Evolutionary conservation across 164 flowering plant species (phyloP).

Genomic region (Chimonanthus salicifolius): DNA sequence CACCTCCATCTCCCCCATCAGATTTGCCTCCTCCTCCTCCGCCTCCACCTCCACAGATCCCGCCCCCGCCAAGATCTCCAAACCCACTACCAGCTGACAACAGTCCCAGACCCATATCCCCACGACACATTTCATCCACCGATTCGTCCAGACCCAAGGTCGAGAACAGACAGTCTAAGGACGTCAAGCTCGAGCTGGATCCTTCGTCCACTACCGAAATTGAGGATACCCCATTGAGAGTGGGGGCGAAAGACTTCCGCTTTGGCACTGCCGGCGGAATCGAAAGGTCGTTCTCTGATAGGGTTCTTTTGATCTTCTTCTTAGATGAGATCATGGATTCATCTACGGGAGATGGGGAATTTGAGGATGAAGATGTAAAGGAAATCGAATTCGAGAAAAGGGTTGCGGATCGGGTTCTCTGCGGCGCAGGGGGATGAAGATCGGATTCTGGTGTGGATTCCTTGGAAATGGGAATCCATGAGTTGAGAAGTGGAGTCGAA

Average conservation of each 20-base stretch:
- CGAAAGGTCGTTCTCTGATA: constrained; percentile 43
- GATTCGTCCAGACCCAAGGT: constrained; percentile 25
- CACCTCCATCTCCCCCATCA: constrained; percentile 5
- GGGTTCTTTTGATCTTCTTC: constrained; percentile 28
- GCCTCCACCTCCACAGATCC: constrained; percentile 9
- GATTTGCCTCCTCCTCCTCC: constrained; percentile 5
- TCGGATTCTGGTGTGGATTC: constrained; percentile 1
- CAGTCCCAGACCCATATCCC: not conserved
- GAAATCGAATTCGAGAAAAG: not conserved
- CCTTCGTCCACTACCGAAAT: constrained; percentile 12
- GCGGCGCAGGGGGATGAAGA: not conserved
- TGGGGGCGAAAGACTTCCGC: constrained; percentile 9
- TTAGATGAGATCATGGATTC: constrained; percentile 7
- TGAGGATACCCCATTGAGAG: not conserved
- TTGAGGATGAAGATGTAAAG: not conserved
- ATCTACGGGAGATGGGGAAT: not conserved
- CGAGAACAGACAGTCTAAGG: constrained; percentile 22
- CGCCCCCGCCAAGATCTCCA: constrained; percentile 6
- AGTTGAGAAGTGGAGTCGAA: constrained; percentile 7
- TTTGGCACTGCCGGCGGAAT: constrained; percentile 8
- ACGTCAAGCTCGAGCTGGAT: constrained; percentile 7
- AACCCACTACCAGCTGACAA: not conserved
- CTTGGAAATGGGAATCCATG: not conserved
- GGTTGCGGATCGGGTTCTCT: not conserved
- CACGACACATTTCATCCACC: not conserved